phyloP scores from a whole-genome alignment of 805 yeast genomes.

The Grigorovia transvaalensis region DNA sequence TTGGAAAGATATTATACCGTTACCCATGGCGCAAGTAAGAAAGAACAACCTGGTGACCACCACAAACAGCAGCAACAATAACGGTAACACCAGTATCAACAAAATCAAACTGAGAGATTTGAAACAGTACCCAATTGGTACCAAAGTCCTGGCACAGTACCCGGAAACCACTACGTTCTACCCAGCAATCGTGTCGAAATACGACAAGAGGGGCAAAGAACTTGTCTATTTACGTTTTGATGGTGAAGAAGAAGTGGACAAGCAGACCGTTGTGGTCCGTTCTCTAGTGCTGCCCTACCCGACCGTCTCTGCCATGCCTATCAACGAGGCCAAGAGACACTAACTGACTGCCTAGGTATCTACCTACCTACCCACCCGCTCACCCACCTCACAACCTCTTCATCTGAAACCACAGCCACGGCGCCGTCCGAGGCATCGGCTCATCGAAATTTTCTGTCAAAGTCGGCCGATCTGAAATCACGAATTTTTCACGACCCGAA shows the following conservation, averaged over 20 bases:
- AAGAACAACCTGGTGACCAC: neutral
- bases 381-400: too few species aligned
- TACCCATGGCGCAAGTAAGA: conserved; percentile 33
- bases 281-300: conserved; percentile 75
- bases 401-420: too few species aligned
- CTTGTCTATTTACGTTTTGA: conserved; percentile 74
- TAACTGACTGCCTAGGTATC: too few species aligned
- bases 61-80: neutral
- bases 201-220: conserved; percentile 52
- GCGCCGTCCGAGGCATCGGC: too few species aligned
- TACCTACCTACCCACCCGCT: too few species aligned
- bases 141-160: conserved; percentile 81
- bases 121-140: conserved; percentile 50
- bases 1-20: conserved; percentile 66
- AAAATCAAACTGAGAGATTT: neutral
- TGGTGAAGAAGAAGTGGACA: conserved; percentile 94
- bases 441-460: too few species aligned
- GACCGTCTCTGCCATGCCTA: conserved; percentile 14
- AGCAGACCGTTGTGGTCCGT: conserved; percentile 87
- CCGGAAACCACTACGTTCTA: conserved; percentile 97
- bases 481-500: neutral
- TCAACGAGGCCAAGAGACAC: conserved; percentile 2
- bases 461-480: neutral
- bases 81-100: too few species aligned
- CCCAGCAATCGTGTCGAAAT: conserved; percentile 82